A percentile compares a stretch with the other conserved stretches of the same genome.
Evolutionary conservation across 768 basidiomycete species (phyloP).

Genomic region (Russula olivacea): DNA sequence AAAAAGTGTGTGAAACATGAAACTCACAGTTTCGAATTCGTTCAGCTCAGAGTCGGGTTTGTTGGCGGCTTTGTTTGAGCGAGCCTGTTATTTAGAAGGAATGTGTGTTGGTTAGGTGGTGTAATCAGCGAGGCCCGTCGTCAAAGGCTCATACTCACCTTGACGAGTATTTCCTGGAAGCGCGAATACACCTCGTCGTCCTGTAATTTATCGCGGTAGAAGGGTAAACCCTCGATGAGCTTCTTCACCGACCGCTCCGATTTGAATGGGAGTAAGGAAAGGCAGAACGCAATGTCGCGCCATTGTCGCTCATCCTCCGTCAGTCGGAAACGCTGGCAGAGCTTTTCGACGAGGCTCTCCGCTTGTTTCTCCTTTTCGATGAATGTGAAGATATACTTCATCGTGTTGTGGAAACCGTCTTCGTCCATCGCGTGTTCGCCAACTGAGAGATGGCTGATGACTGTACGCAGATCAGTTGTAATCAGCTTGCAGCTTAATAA

Average conservation of each 20-base stretch:
- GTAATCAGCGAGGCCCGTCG: too few species aligned
- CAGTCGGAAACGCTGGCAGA: slow-evolving; percentile 91
- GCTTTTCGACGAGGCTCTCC: slow-evolving; percentile 93
- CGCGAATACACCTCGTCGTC: slow-evolving; percentile 73
- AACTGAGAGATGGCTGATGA: slow-evolving; percentile 91
- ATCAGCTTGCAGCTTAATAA: neutral
- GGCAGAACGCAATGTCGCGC: slow-evolving; percentile 95
- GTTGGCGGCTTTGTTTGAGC: slow-evolving; percentile 85
- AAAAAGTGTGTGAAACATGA: neutral
- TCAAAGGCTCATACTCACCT: slow-evolving; percentile 40
- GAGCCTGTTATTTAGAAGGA: slow-evolving; percentile 43
- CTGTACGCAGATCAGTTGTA: slow-evolving; percentile 34
- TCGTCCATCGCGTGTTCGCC: slow-evolving; percentile 92
- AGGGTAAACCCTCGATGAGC: slow-evolving; percentile 84
- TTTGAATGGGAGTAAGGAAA: slow-evolving; percentile 93
- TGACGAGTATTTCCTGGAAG: slow-evolving; percentile 87
- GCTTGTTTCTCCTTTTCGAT: slow-evolving; percentile 99
- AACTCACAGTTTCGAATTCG: slow-evolving; percentile 80
- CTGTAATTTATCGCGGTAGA: slow-evolving; percentile 95
- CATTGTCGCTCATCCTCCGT: slow-evolving; percentile 89
- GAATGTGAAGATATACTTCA: slow-evolving; percentile 93
- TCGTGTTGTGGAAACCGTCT: slow-evolving; percentile 83
- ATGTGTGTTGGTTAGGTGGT: too few species aligned
- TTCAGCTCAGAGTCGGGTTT: slow-evolving; percentile 92
- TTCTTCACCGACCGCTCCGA: slow-evolving; percentile 96